phyloP scores from a whole-genome alignment of 805 yeast species.

The Sugiyamaella americana region DNA sequence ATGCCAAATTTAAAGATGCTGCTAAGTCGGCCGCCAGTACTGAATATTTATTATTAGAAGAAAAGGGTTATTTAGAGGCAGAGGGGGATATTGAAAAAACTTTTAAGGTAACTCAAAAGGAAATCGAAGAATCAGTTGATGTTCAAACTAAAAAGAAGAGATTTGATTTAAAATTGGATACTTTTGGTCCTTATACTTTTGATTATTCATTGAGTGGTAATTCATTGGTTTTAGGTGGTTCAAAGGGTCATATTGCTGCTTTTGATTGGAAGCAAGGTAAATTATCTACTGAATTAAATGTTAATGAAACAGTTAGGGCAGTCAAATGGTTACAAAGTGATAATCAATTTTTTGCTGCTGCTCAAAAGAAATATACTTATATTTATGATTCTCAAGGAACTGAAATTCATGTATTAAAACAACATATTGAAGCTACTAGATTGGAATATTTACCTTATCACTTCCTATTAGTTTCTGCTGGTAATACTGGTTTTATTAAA shows the following conservation, averaged over 20 bases:
- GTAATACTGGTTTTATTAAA: constrained; percentile 80
- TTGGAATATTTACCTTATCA: constrained; percentile 92
- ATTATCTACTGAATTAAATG: constrained; percentile 71
- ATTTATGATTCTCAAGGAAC: constrained; percentile 87
- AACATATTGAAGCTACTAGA: constrained; percentile 77
- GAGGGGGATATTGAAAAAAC: constrained; percentile 93
- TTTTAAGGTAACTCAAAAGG: constrained; percentile 74
- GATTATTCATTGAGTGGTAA: constrained; percentile 89
- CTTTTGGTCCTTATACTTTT: constrained; percentile 79
- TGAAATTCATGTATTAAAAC: constrained; percentile 86
- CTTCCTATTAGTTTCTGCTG: constrained; percentile 78
- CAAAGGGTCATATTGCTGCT: constrained; percentile 90
- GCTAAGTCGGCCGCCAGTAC: constrained; percentile 80
- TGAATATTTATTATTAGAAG: constrained; percentile 78
- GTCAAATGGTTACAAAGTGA: constrained; percentile 89
- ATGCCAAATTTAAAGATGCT: constrained; percentile 69
- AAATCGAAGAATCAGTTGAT: constrained; percentile 72
- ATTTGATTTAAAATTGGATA: constrained; percentile 65
- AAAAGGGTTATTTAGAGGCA: constrained; percentile 81
- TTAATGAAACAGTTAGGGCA: constrained; percentile 85
- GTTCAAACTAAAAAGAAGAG: constrained; percentile 61
- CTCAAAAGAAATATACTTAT: constrained; percentile 91
- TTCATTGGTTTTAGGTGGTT: constrained; percentile 75
- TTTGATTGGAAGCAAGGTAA: constrained; percentile 92
- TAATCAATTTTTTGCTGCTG: constrained; percentile 83